Evolutionary conservation across 2,329 filamentous ascomycete species (phyloP), one percentile per base, ranked within the genome.

Genomic region (Fusarium illudens): DNA sequence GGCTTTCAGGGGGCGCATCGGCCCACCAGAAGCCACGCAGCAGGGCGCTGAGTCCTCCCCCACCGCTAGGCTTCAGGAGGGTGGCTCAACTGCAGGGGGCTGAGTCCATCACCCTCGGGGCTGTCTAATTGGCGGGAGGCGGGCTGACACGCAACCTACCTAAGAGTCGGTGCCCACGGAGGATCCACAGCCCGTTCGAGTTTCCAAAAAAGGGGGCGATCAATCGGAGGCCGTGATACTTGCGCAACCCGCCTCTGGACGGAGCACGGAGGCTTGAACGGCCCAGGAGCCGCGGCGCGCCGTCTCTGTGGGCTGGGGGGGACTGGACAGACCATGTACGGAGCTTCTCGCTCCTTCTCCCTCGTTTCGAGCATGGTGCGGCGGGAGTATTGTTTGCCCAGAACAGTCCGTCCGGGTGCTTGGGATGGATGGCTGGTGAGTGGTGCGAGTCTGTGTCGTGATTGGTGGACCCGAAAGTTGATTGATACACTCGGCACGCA

Each of bases 201-300:
- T 58, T 69, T 69, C 67, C 64, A 51, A 69, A 71, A 72, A 71
- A 67, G 60, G 70, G 70, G 70, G 36, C 59, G 46, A 60, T 57
- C 67, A 65, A 68, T 56, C 66, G 58, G 68, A 71, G 59, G 53
- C 58, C 39, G 65, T 56, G 52, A 64, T 62, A 58, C 52, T 20
- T 37, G n/a, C 32, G 32, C 48, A 36, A 36, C 29, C 49, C 61
- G 56, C 17, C 50, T 62, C 27, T 57, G 50, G 51, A 67, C 64
- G 62, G 64, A 46, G 52, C 60, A 46, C 62, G 49, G 59, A 63
- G 53, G 50, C 42, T 27, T 19, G 50, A 19, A 25, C 22, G 32
- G 49, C 32, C 33, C 33, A 37, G 33, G 60, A 58, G 59, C 59
- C 50, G 37, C 64, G 65, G 55, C 27, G 29, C 34, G 25, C 60